phyloP scores from a whole-genome alignment of 495 filamentous ascomycete species.

The Choiromyces venosus region DNA sequence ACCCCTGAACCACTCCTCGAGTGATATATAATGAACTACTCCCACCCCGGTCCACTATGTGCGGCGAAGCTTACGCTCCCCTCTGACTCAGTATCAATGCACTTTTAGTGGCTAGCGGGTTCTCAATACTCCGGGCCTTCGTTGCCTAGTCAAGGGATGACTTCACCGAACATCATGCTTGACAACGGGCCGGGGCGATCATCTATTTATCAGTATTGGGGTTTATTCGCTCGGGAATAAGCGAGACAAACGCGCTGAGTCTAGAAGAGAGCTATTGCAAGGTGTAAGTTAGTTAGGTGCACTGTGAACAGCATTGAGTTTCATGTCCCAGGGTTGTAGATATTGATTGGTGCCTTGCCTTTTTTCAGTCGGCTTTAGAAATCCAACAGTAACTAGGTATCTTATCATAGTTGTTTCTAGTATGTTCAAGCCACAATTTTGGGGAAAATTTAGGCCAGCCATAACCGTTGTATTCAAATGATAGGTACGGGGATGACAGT shows the following conservation, averaged over 20 bases:
- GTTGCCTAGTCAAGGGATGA: not conserved
- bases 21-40: not conserved
- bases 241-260: not conserved
- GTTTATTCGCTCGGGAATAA: not conserved
- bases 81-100: not conserved
- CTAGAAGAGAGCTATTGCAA: not conserved
- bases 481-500: not conserved
- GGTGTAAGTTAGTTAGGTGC: no score
- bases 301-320: not conserved
- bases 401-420: not conserved
- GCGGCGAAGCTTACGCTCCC: not conserved
- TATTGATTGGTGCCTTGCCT: not conserved
- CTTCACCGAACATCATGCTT: not conserved
- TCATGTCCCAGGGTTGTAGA: not conserved
- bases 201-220: not conserved
- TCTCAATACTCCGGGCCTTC: not conserved
- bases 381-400: not conserved
- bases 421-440: not conserved
- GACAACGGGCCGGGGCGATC: not conserved
- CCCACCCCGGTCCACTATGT: not conserved
- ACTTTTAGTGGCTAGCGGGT: not conserved
- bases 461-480: not conserved
- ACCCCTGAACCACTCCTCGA: not conserved
- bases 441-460: not conserved
- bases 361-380: not conserved